Evolutionary conservation across 2,329 filamentous ascomycete species (phyloP), one percentile per base, ranked within the genome.

Genomic region (Trichoderma sp.): DNA sequence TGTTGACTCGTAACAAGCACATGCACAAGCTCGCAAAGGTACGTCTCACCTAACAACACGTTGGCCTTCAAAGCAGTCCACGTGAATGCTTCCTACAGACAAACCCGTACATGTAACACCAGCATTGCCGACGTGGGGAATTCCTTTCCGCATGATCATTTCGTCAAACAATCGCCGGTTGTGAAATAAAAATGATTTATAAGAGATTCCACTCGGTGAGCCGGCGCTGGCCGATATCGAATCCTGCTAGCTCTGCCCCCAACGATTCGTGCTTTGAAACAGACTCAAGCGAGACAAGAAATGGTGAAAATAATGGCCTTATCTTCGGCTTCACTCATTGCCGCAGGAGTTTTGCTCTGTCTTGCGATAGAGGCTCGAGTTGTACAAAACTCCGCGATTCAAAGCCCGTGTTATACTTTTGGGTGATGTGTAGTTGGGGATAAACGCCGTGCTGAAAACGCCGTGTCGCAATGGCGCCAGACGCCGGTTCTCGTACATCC

Each of bases 221-320:
- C 70, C 70, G 70, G 70, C 32, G 63, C 70, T 72, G 70, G 70
- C 70, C 70, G 70, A 9, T 26, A 51, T 60, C 51, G n/a, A 47
- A 47, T 30, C 26, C 34, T 21, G 30, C 57, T 28, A 61, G 21
- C 51, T 58, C 21, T 18, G 24, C 51, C n/a, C 47, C 18, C 64
- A 15, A 14, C n/a, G 39, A 21, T 39, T 18, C 28, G 47, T 28
- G 14, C 30, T n/a, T 28, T 11, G 56, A 67, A 39, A 32, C 47
- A 32, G 56, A 66, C 63, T 56, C 63, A 28, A 8, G 21, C 32
- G 26, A 43, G 8, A 24, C 11, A 47, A 60, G 15, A 18, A 47
- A 15, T 8, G 21, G 2, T 43, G 9, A 43, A 43, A 43, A 43
- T 43, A n/a, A 43, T n/a, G 39, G 3, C 39, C 39, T 43, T 43